These are phyloP conservation scores for Phytophthora cryptogea DNA, from an alignment of 352 stramenopile genomes.

Conservation along the genomic window DNA sequence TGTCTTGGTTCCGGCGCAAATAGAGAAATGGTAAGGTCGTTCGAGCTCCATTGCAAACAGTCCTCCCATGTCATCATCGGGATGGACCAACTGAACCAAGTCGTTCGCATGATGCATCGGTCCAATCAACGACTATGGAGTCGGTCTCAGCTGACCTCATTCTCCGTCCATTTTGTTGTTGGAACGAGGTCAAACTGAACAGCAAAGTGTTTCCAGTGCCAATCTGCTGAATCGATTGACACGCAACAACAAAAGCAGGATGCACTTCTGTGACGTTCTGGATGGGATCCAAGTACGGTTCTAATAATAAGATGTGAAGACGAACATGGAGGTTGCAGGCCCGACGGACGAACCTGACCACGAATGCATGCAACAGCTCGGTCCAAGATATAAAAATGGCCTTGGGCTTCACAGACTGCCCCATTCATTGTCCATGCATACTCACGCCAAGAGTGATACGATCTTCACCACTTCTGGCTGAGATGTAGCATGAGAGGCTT, in stretches of 20 bases:
- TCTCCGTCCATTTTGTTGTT: conserved; percentile 11
- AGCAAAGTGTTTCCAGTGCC: background rate
- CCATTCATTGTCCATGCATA: background rate
- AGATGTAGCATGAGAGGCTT: background rate
- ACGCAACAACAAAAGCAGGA: background rate
- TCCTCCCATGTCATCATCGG: conserved; percentile 4
- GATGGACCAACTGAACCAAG: conserved; percentile 14
- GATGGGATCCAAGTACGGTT: too few species aligned
- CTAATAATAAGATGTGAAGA: background rate
- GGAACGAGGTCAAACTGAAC: background rate
- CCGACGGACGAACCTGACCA: too few species aligned
- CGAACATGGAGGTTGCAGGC: background rate
- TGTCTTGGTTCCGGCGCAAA: conserved; percentile 4
- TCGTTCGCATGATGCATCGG: too few species aligned
- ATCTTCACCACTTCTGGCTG: background rate
- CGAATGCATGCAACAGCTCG: background rate
- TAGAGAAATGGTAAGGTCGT: conserved; percentile 15
- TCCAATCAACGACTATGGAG: conserved; percentile 19
- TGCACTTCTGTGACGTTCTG: too few species aligned
- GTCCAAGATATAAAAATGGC: conserved; percentile 1
- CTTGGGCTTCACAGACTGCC: background rate
- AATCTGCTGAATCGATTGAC: background rate
- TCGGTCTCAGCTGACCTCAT: conserved; percentile 16
- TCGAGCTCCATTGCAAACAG: background rate
- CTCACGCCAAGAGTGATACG: background rate